Conservation (phyloP, 2,329 filamentous ascomycete genomes). For the Xylariaceae sp. region DNA sequence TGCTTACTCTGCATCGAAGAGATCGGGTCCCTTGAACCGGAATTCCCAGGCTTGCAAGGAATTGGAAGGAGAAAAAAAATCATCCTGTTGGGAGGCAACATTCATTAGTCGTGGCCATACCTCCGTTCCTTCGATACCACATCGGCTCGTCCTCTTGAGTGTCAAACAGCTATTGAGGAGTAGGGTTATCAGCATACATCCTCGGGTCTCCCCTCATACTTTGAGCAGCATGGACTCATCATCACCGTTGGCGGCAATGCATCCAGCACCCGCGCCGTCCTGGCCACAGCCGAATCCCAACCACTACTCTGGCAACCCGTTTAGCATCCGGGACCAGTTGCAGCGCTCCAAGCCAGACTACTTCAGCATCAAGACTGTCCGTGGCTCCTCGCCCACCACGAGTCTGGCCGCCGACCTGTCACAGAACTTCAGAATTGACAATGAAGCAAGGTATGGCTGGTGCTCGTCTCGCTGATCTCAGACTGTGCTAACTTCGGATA, state of each 20-base stretch:
- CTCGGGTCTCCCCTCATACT: constrained; percentile 7
- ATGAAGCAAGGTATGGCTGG: constrained; percentile 61
- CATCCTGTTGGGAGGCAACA: constrained; percentile 14
- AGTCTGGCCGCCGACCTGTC: constrained; percentile 90
- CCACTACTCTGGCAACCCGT: constrained; percentile 39
- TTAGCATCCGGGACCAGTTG: constrained; percentile 71
- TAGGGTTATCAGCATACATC: constrained; percentile 22
- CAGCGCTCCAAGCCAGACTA: constrained; percentile 61
- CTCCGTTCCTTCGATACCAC: constrained; percentile 17
- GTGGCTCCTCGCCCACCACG: constrained; percentile 82
- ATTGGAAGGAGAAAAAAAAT: constrained; percentile 6
- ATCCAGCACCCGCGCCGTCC: constrained; percentile 59
- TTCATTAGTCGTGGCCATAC: constrained; percentile 21
- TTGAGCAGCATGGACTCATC: constrained; percentile 71
- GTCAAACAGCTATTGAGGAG: constrained; percentile 19
- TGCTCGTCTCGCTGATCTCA: too few species aligned
- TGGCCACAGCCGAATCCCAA: constrained; percentile 46
- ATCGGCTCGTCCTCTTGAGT: constrained; percentile 15
- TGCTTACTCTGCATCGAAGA: neutral
- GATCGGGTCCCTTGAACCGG: neutral
- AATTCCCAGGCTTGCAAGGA: constrained; percentile 5
- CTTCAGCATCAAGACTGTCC: constrained; percentile 70
- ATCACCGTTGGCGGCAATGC: constrained; percentile 89
- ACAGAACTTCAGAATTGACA: constrained; percentile 94
- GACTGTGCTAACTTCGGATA: constrained; percentile 29